Evolutionary conservation across 805 yeast genomes (phyloP).

Genomic region (Candida silvicultrix): DNA sequence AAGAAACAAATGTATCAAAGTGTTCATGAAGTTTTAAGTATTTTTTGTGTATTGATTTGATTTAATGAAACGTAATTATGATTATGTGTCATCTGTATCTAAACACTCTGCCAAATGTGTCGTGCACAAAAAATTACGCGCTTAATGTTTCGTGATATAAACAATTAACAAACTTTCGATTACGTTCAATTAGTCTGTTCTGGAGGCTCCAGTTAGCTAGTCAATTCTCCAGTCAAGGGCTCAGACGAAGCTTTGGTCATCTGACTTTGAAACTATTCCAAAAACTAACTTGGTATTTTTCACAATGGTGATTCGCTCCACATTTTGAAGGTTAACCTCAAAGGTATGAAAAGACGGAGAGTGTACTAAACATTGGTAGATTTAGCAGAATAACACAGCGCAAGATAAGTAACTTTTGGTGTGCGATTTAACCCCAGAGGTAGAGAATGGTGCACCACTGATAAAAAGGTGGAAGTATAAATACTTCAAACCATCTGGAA

Average conservation of each 20-base stretch:
- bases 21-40: background rate
- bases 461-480: background rate
- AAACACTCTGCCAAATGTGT: background rate
- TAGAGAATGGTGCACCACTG: background rate
- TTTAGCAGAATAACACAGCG: background rate
- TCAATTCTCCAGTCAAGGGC: no score
- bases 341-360: background rate
- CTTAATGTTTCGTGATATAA: no score
- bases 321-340: background rate
- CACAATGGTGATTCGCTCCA: background rate
- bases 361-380: background rate
- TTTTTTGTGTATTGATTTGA: background rate
- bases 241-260: no score
- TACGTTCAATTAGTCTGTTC: no score
- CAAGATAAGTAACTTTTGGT: background rate
- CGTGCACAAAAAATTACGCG: no score
- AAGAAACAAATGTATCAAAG: constrained; percentile 51
- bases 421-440: background rate
- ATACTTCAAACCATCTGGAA: background rate
- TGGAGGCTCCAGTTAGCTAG: no score
- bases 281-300: no score
- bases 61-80: background rate
- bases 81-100: background rate
- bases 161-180: no score
- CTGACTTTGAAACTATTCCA: no score